Evolutionary conservation across 495 filamentous ascomycete genomes (phyloP).

Genomic region (Aspergillus wentii): DNA sequence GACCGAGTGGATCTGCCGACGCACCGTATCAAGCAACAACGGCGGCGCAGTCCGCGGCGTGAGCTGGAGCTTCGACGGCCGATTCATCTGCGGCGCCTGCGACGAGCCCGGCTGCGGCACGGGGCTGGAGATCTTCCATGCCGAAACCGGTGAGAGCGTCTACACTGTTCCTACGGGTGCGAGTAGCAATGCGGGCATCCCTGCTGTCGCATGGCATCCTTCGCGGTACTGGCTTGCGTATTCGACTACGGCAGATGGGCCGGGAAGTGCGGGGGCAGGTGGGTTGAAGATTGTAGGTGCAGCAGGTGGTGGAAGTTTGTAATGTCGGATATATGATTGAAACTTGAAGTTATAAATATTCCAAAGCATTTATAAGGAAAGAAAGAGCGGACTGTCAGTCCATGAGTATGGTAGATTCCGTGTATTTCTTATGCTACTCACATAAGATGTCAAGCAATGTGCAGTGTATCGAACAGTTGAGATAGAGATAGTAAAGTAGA

Average conservation of each 20-base stretch:
- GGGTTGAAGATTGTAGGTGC: conserved; percentile 80
- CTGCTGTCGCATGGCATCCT: conserved; percentile 85
- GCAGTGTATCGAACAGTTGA: too few relatives aligned
- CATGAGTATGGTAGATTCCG: too few relatives aligned
- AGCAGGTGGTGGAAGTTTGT: conserved; percentile 42
- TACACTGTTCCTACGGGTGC: conserved; percentile 67
- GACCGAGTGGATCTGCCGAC: conserved; percentile 80
- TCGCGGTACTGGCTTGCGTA: conserved; percentile 86
- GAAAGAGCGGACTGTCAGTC: too few relatives aligned
- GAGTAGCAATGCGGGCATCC: conserved; percentile 42
- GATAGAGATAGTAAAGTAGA: too few relatives aligned
- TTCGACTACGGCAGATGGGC: conserved; percentile 70
- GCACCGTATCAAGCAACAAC: conserved; percentile 67
- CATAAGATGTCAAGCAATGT: too few relatives aligned
- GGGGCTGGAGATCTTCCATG: conserved; percentile 72
- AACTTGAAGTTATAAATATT: too few relatives aligned
- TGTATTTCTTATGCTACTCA: too few relatives aligned
- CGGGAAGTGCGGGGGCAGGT: conserved; percentile 65
- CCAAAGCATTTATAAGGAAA: too few relatives aligned
- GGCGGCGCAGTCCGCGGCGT: conserved; percentile 77
- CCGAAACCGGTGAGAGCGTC: conserved; percentile 82
- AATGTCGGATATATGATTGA: too few relatives aligned
- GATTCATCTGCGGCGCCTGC: conserved; percentile 78
- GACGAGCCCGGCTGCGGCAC: conserved; percentile 58
- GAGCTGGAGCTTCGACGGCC: conserved; percentile 88